Base-by-base conservation (phyloP, 768 basidiomycete species). In the Leucocoprinus sp. region DNA sequence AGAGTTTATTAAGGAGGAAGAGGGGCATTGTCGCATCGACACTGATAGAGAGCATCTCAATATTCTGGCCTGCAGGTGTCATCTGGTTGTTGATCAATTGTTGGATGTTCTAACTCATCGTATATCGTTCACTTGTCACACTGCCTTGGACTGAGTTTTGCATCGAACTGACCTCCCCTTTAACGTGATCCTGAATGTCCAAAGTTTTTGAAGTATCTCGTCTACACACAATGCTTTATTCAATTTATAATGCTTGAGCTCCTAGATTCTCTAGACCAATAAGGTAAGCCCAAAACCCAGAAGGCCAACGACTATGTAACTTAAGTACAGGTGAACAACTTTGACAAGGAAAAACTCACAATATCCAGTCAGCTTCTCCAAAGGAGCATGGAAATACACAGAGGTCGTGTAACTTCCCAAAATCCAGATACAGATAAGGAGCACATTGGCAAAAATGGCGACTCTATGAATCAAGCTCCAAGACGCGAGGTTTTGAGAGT, bases 351-450 rank as follows among this genome's bases (percentile, higher is more conserved):
- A 42, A 35, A 11, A 79, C 88, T 58, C 57, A 93, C 92, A 31
- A 49, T 83, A 85, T 9, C 95, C 95, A 2, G 83, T 80, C 26
- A 89, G 50, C 66, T 98, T 97, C 67, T 97, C 95, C 9, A 72
- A 63, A 0, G 90, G 89, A 3, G 83, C 72, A 58, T 98, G 95
- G 69, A 95, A 98, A 61, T 91, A 97, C 6, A 95, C 66, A 42
- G 83, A 80, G 17, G 95, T 97, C 36, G 87, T 87, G 48, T 75
- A 76, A 7, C 72, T 64, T 52, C 89, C 89, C 59, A 88, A 75
- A 39, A 88, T 52, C 82, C 86, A 91, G 3, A 85, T 61, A 1
- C 44, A 65, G 23, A 90, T 57, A 29, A 90, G 61, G 2, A 58
- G 62, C 0, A 72, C 35, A 34, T 76, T 74, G 5, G 64, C 61